Base-by-base conservation (phyloP, 805 yeast genomes). In the Metschnikowia bowlesiae region DNA sequence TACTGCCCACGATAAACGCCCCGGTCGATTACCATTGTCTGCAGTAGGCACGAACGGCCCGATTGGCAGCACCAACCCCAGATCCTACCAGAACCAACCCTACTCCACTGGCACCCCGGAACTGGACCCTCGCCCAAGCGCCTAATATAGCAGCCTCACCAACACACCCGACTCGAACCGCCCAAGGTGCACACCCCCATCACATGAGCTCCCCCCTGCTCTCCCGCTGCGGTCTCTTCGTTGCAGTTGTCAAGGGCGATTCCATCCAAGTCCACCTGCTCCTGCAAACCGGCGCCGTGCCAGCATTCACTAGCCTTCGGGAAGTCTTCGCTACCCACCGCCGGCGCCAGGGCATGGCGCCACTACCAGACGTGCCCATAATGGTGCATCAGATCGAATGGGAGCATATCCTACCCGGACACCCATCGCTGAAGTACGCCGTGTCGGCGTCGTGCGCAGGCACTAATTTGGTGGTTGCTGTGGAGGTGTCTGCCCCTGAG, bases 381-480 rank as follows among this genome's bases (percentile, higher is more conserved):
- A 32, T n/a, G 5, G 38, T 47, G 10, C 43, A 43, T 6, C 31
- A n/a, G 30, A n/a, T 53, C n/a, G 48, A 38, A 32, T 68, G 72
- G 72, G 72, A 68, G 39, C 46, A 28, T 2, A 52, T 60, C 6
- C 13, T 29, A 2, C 48, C 41, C 6, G 45, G n/a, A 40, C 29
- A 4, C 4, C 31, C 8, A 37, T 54, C 63, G 31, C 54, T 69
- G 26, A 73, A 72, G 49, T 32, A 72, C n/a, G 77, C 70, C 0
- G 50, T 67, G 6, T 34, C 28, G 32, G 58, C 50, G 4, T 51
- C 63, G 7, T 51, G 65, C 2, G 63, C 53, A 10, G 53, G 53
- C 26, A 47, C 54, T 39, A 47, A 62, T 1, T 43, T 60, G 18
- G 44, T 69, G 14, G 43, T 67, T 6, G 56, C 71, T 6, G 58